Base-by-base conservation (phyloP, 441 rosid genomes). In the Aleurites moluccanus region DNA sequence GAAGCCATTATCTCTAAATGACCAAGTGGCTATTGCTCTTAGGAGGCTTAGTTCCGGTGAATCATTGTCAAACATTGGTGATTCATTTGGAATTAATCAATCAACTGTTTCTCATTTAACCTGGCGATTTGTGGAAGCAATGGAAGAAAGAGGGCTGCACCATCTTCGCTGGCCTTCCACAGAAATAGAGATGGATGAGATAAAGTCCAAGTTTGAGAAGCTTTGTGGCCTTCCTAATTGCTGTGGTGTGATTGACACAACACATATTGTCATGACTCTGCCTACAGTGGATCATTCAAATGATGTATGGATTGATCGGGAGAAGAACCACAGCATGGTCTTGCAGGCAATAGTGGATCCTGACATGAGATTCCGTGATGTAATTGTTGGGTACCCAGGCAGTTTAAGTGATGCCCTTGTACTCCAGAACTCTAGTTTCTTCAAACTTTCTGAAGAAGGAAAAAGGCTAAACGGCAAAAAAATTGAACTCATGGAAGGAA, bases 21-120 rank as follows among this genome's bases (percentile, higher is more conserved):
- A 92, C 82, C 90, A 88, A 82, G 97, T 96, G 55, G 97, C 98
- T 0, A 79, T 93, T 25, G 96, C 99, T 60, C 88, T 96, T 65
- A 86, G 98, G 75, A 90, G 98, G 87, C 94, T 93, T 65, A 81
- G 96, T 81, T 90, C 98, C 40, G 99, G 97, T 3, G 93, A 91
- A 57, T 96, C 99, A 57, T 86, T 93, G 68, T 82, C 86, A 2
- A 80, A 62, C 30, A 83, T 91, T 68, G 99, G 96, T 50, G 97
- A 96, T 76, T 79, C 84, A 28, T 87, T 96, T 69, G 89, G 97
- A 55, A 68, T 96, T 78, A 88, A 86, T 72, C 98, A 90, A 77
- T 92, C 99, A n/a, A 90, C 90, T 25, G 97, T 96, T 75, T 91
- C 97, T 42, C 99, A 93, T 74, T 77, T 90, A 83, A 96, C 98